Conservation (phyloP, 2,329 filamentous ascomycete species). For the Leptographium flavum region DNA sequence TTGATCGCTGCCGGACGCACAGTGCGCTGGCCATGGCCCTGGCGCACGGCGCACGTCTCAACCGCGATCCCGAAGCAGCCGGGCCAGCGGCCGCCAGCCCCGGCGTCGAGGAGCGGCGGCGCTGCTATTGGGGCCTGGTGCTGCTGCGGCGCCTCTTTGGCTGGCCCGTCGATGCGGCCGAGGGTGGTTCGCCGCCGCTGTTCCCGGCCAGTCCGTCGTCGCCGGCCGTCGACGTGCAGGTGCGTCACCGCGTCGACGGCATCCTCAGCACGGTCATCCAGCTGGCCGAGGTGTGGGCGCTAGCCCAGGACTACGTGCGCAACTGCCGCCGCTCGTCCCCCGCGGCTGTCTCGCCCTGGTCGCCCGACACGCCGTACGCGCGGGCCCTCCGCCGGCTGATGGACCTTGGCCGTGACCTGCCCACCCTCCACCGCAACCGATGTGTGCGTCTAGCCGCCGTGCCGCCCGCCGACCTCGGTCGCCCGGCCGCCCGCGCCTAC, state of each 20-base stretch:
- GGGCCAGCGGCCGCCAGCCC: neutral
- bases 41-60: slow-evolving; percentile 1
- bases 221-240: neutral
- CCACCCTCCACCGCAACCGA: slow-evolving; percentile 4
- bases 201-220: slow-evolving; percentile 1
- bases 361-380: neutral
- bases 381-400: slow-evolving; percentile 1
- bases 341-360: neutral
- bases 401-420: slow-evolving; percentile 2
- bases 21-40: slow-evolving; percentile 3
- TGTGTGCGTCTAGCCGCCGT: slow-evolving; percentile 2
- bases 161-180: neutral
- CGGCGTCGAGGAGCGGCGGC: slow-evolving; percentile 2
- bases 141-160: slow-evolving; percentile 1
- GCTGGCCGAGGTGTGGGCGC: slow-evolving; percentile 3
- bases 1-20: slow-evolving; percentile 1
- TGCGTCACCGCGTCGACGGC: neutral
- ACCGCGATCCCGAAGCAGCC: slow-evolving; percentile 1
- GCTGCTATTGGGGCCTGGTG: slow-evolving; percentile 3
- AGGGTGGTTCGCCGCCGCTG: neutral
- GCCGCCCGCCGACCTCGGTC: neutral
- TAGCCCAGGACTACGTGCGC: slow-evolving; percentile 3
- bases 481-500: neutral
- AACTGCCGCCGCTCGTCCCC: neutral
- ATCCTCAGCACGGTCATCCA: slow-evolving; percentile 4